These are phyloP conservation scores for Trametes sp. DNA, from an alignment of 1,284 basidiomycete species.

Conservation along the genomic window DNA sequence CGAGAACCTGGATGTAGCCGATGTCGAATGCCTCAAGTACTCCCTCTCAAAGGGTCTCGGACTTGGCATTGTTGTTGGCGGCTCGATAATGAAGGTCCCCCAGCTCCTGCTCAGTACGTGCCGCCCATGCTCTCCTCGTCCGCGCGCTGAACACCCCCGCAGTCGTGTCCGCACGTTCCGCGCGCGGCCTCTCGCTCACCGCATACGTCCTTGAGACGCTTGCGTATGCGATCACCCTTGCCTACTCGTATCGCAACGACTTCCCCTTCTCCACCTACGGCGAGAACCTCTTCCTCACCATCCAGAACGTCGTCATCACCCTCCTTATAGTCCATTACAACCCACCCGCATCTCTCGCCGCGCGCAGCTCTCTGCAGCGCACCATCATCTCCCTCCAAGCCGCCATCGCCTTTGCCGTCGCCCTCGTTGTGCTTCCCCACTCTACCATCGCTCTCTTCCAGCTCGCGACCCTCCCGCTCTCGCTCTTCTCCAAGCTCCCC, in stretches of 20 bases:
- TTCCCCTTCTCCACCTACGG: constrained; percentile 97
- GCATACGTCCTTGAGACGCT: constrained; percentile 88
- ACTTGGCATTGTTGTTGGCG: constrained; percentile 91
- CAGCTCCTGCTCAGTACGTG: constrained; percentile 80
- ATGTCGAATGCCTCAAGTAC: constrained; percentile 89
- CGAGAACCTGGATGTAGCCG: constrained; percentile 87
- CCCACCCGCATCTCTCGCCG: constrained; percentile 27
- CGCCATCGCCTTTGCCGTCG: constrained; percentile 50
- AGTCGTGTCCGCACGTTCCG: constrained; percentile 74
- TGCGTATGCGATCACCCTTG: constrained; percentile 85
- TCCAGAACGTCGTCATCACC: constrained; percentile 86
- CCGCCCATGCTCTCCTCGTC: background rate
- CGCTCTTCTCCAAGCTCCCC: constrained; percentile 86
- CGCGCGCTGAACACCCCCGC: constrained; percentile 17
- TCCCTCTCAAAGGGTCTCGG: constrained; percentile 93
- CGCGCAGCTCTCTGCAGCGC: constrained; percentile 28
- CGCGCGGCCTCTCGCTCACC: constrained; percentile 83
- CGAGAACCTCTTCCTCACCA: constrained; percentile 88
- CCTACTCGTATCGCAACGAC: constrained; percentile 84
- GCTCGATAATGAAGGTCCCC: constrained; percentile 95
- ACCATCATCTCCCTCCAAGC: constrained; percentile 47
- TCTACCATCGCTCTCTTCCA: constrained; percentile 71
- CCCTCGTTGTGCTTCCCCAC: constrained; percentile 60
- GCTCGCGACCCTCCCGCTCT: constrained; percentile 83
- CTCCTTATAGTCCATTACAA: constrained; percentile 78